Conservation (phyloP, 352 stramenopile species). For the Globisporangium heterothallicum region DNA sequence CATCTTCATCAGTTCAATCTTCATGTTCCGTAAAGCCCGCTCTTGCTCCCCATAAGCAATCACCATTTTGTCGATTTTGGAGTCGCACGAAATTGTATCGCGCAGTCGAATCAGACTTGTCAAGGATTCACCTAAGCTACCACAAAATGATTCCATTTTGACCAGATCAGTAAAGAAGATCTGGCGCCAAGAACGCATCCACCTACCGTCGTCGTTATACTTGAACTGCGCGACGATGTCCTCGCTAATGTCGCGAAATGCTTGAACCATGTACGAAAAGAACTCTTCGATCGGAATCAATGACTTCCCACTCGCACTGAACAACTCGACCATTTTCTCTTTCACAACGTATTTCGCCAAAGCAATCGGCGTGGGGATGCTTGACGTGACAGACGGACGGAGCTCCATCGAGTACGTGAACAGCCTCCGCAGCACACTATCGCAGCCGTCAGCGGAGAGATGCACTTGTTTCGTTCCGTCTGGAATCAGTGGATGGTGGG, state of each 20-base stretch:
- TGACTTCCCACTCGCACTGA: not conserved
- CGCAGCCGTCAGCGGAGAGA: slow-evolving; percentile 33
- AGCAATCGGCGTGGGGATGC: slow-evolving; percentile 12
- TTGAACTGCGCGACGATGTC: slow-evolving; percentile 80
- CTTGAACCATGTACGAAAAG: slow-evolving; percentile 34
- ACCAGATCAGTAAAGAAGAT: no score
- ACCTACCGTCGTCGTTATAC: slow-evolving; percentile 73
- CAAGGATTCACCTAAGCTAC: slow-evolving; percentile 55
- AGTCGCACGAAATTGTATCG: slow-evolving; percentile 62
- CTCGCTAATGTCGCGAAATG: slow-evolving; percentile 50
- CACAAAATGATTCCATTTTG: not conserved
- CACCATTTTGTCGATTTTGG: slow-evolving; percentile 43
- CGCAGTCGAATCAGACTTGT: slow-evolving; percentile 55
- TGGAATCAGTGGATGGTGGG: slow-evolving; percentile 40
- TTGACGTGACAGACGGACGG: not conserved
- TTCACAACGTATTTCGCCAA: slow-evolving; percentile 39
- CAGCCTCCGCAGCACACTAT: slow-evolving; percentile 34
- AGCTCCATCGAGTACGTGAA: slow-evolving; percentile 23
- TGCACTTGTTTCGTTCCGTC: slow-evolving; percentile 56
- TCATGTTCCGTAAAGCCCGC: slow-evolving; percentile 39
- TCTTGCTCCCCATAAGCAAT: slow-evolving; percentile 42
- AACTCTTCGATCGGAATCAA: slow-evolving; percentile 32
- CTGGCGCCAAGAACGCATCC: no score
- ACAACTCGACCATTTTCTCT: slow-evolving; percentile 24
- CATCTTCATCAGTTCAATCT: slow-evolving; percentile 58